Conservation (phyloP, 192 early-diverging fungal genomes). For the Gigaspora rosea region DNA sequence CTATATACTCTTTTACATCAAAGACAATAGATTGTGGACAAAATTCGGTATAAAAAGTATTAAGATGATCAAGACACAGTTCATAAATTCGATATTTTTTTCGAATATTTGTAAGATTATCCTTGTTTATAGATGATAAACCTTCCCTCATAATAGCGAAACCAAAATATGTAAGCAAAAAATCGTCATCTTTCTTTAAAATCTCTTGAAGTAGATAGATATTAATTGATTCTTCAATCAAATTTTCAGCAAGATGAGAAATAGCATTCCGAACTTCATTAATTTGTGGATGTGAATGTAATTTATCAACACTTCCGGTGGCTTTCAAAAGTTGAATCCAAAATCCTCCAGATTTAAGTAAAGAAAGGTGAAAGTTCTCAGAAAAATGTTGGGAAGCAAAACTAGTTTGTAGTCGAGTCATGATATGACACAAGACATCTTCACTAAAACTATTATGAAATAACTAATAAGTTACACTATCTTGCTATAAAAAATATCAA, state of each 20-base stretch:
- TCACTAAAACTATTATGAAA: neutral
- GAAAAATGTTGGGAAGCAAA: neutral
- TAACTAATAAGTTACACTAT: neutral
- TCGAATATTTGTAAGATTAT: neutral
- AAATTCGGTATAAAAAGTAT: neutral
- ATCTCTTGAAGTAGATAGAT: neutral
- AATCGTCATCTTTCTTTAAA: neutral
- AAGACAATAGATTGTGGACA: neutral
- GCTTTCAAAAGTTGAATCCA: neutral
- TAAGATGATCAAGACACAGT: neutral
- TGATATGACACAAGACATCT: slow-evolving; percentile 2
- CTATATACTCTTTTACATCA: neutral
- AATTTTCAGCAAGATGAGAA: neutral
- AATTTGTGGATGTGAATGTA: neutral
- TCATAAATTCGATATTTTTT: neutral
- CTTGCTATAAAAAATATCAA: neutral
- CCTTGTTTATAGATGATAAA: neutral
- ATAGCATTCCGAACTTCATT: neutral
- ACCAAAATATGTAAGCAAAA: neutral
- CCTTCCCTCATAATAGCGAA: neutral
- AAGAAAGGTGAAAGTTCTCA: neutral
- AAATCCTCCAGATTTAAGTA: neutral
- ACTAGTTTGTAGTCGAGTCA: neutral
- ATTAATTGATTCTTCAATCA: neutral
- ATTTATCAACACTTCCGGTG: neutral